These are phyloP conservation scores for Cladosporium velox DNA, from an alignment of 2,329 filamentous ascomycete genomes.

Conservation along the genomic window DNA sequence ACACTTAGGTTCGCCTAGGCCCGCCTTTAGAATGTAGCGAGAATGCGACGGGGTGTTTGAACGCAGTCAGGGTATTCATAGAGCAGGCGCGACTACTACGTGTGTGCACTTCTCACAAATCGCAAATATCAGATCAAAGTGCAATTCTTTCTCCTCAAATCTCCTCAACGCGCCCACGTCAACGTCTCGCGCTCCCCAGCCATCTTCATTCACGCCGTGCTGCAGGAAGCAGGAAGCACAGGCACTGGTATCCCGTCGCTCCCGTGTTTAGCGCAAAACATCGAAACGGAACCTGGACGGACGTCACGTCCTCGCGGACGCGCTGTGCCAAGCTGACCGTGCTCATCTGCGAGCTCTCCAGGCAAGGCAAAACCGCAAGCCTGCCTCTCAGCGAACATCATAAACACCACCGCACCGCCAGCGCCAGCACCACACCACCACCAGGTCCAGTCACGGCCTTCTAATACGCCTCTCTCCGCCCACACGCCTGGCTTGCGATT, in stretches of 20 bases:
- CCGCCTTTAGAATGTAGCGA: neutral
- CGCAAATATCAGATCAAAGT: neutral
- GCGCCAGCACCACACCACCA: slow-evolving; percentile 22
- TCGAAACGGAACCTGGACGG: too few species aligned
- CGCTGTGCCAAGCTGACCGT: too few species aligned
- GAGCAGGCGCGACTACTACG: neutral
- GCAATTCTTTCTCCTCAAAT: neutral
- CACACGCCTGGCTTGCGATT: slow-evolving; percentile 25
- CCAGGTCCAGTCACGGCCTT: slow-evolving; percentile 21
- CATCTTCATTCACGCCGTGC: neutral
- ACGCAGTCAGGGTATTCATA: neutral
- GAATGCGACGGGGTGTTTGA: neutral
- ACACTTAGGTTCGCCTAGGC: neutral
- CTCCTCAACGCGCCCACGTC: neutral
- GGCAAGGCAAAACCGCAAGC: neutral
- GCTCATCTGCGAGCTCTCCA: neutral
- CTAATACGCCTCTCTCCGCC: slow-evolving; percentile 21
- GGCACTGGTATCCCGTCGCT: neutral
- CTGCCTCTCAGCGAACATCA: too few species aligned
- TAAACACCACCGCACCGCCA: slow-evolving; percentile 9
- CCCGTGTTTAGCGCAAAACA: too few species aligned
- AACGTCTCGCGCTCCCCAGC: neutral
- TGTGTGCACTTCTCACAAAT: neutral
- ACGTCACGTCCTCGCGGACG: too few species aligned
- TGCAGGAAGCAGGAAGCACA: neutral